Base-by-base conservation (phyloP, 164 flowering plant genomes). In the Umbilicus rupestris region DNA sequence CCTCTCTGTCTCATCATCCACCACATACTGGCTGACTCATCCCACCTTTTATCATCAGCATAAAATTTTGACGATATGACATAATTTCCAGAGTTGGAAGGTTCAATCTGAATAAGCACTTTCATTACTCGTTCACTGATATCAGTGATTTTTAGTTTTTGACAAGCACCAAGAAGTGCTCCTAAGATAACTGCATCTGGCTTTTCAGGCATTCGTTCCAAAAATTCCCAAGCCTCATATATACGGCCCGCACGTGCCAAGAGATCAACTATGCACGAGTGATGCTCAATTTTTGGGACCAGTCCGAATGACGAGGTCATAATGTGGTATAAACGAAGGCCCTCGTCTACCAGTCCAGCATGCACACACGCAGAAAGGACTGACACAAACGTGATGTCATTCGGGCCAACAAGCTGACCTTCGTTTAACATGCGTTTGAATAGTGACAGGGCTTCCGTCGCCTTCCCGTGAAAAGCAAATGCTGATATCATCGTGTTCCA, bases 401-500 rank as follows among this genome's bases (percentile, higher is more conserved):
- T 72, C 20, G 89, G 87, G n/a, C 66, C 28, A 16, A 62, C 71
- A 67, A 24, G 39, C 10, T 66, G 73, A 71, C 66, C 71, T 52
- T 76, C 81, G 47, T 62, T 60, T 63, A 64, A 35, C 89, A 85
- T 83, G 65, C 72, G 66, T 26, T 79, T 17, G 71, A 85, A 85
- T 19, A 83, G 73, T 60, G 77, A 70, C 41, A 85, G 65, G n/a
- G 89, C 83, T 29, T 83, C 83, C 11, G 37, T 42, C 41, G 84
- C 78, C 37, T 64, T 71, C 17, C 87, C 87, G 68, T 85, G 83
- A 65, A 74, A 75, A 62, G 90, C 90, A 70, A 79, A 76, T 14
- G 84, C 90, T 49, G 87, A 83, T 22, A 85, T 85, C 86, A 82
- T 82, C 26, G 87, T 78, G 74, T 85, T 85, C 90, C 90, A 85